Base-by-base conservation (phyloP, 306 rosid species). In the Begonia loranthoides region DNA sequence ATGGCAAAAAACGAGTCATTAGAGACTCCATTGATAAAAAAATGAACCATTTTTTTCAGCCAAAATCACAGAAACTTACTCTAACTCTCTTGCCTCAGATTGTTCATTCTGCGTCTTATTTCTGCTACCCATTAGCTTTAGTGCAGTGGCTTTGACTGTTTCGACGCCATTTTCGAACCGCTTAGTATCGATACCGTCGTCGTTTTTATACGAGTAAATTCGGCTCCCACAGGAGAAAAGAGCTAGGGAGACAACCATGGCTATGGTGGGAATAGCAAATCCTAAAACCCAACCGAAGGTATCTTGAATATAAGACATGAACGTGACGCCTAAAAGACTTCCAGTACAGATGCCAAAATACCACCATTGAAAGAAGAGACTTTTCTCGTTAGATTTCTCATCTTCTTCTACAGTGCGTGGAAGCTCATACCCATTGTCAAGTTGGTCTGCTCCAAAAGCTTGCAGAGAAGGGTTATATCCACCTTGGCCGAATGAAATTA, bases 301-400 rank as follows among this genome's bases (percentile, higher is more conserved):
- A 17, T 90, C 99, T 70, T 90, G 99, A 46, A 90, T 79, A 66
- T 90, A 90, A 43, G 95, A 90, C 99, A 82, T 86, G 49, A 86
- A 56, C 1, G 93, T 82, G 44, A 90, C 85, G 6, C 99, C 95
- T 74, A 82, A 53, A 14, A 90, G 69, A 68, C 92, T 78, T 54
- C 99, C 99, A 60, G 69, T 68, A 41, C 99, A 90, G n/a, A 90
- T 65, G 3, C 94, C 99, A 57, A 90, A 80, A 63, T 90, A 90
- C 99, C 95, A 86, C 77, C 88, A 82, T 9, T 78, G 86, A 50
- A 86, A 90, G 70, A 86, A 90, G 15, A 59, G 6, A 0, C 84
- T 75, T 55, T 80, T 90, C 22, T 43, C 74, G 7, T 70, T 74
- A 10, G 71, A 45, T 21, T 74, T 70, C 6, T 56, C 53, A 1